Base-by-base conservation (phyloP, 768 basidiomycete species). In the Chiua virens region DNA sequence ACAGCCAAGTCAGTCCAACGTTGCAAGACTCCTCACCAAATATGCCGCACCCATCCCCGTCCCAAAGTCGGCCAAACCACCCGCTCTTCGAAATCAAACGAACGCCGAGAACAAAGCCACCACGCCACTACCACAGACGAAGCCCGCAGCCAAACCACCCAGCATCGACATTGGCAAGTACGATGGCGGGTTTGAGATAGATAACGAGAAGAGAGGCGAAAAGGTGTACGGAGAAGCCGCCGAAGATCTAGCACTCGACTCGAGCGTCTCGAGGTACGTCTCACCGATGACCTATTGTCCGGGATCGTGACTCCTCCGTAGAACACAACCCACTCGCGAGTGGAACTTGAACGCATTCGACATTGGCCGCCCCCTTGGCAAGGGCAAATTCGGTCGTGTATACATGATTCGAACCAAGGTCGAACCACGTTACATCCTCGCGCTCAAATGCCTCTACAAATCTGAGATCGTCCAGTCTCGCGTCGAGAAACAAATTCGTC, bases 331-430 rank as follows among this genome's bases (percentile, higher is more conserved):
- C 18, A 92, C 91, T 0, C 81, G 85, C 18, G 90, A 92, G 62
- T 93, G 94, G 87, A 83, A 81, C 27, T 75, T 98, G 5, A 81
- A 82, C 52, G 79, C 85, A 47, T 97, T 99, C 60, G 92, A 97
- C 56, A 96, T 98, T 63, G 96, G 97, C 17, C 83, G 93, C 11
- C 93, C 94, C 4, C 79, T 99, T 2, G 97, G 97, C n/a, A 98
- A 98, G 68, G 97, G 97, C 41, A 98, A 98, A 74, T 99, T 98
- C 60, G 97, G 97, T 1, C 89, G 93, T 3, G 97, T 99, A 22
- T 98, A 99, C 76, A 95, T 98, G 87, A 93, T 96, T 40, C 84
- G 95, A 45, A 98, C 96, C 18, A 96, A 95, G 69, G 69, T 75
- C 53, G 81, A 86, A 52, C 92, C 94, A 1, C 82, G 86, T 53